phyloP scores from a whole-genome alignment of 78 protist genomes.

The Dictyostelium intermedium region DNA sequence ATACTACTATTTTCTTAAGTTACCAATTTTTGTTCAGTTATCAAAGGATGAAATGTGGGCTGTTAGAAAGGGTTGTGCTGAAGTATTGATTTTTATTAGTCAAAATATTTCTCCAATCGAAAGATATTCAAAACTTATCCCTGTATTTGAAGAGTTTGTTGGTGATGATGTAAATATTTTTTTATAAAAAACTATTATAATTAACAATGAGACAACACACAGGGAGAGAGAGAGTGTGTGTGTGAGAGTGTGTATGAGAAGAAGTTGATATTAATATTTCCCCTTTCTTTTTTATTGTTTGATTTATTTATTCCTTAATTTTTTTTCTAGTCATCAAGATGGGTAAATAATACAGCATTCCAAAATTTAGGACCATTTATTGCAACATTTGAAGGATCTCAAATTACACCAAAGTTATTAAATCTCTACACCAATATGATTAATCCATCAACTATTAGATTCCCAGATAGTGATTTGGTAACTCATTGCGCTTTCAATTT shows the following conservation, averaged over 20 bases:
- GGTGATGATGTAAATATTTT: constrained; percentile 67
- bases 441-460: background rate
- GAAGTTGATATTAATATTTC: background rate
- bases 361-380: constrained; percentile 82
- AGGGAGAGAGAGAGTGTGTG: no score
- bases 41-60: constrained; percentile 86
- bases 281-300: no score
- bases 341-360: constrained; percentile 81
- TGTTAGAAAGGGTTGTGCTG: constrained; percentile 86
- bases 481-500: constrained; percentile 81
- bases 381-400: constrained; percentile 76
- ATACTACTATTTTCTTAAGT: background rate
- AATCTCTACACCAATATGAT: constrained; percentile 50
- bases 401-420: constrained; percentile 51
- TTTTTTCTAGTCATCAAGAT: constrained; percentile 57
- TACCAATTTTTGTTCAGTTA: constrained; percentile 63
- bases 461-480: constrained; percentile 77
- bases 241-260: no score
- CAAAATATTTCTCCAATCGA: constrained; percentile 47
- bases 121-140: constrained; percentile 64
- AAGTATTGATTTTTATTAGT: constrained; percentile 35
- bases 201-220: no score
- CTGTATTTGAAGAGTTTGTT: constrained; percentile 51
- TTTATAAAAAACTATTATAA: no score
- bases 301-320: no score